Percentiles rank a stretch among this genome's conserved stretches.
These are phyloP conservation scores for Metarhizium rileyi DNA, from an alignment of 2,329 filamentous ascomycete species.

Conservation along the genomic window DNA sequence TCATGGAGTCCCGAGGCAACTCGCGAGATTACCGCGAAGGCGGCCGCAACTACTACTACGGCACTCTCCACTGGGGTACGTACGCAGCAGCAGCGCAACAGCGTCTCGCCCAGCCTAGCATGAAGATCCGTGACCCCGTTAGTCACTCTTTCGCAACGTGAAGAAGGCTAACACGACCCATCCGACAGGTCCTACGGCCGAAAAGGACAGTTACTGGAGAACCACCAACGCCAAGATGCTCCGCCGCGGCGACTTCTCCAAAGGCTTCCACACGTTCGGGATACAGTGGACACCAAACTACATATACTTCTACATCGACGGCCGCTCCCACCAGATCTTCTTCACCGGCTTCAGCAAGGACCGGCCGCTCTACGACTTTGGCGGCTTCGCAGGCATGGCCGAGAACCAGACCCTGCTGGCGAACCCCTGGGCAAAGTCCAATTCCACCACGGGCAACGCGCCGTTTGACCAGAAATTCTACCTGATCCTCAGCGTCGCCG, in stretches of 20 bases:
- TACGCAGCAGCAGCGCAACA: too few species aligned
- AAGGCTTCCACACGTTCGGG: conserved; percentile 40
- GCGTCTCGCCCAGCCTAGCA: too few species aligned
- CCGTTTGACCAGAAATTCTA: conserved; percentile 44
- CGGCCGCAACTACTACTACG: conserved; percentile 32
- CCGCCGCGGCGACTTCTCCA: conserved; percentile 28
- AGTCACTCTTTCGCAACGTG: too few species aligned
- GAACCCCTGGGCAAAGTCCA: conserved; percentile 34
- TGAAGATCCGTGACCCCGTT: too few species aligned
- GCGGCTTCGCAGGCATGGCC: conserved; percentile 29
- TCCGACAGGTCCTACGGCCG: conserved; percentile 14
- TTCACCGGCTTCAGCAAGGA: conserved; percentile 25
- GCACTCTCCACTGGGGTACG: conserved; percentile 38
- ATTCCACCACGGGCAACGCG: conserved; percentile 28
- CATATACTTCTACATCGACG: conserved; percentile 43
- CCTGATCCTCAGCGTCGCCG: conserved; percentile 41
- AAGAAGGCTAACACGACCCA: too few species aligned
- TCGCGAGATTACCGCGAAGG: conserved; percentile 27
- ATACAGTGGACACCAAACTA: conserved; percentile 43
- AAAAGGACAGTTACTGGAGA: conserved; percentile 23
- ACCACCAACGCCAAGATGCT: conserved; percentile 23
- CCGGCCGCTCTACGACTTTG: conserved; percentile 29
- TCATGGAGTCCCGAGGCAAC: conserved; percentile 36
- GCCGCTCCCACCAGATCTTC: conserved; percentile 28
- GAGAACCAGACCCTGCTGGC: conserved; percentile 30